Percentiles rank a stretch among this genome's conserved stretches.
Evolutionary conservation across 2,329 filamentous ascomycete genomes (phyloP).

Genomic region (Clarireedia homoeocarpa): DNA sequence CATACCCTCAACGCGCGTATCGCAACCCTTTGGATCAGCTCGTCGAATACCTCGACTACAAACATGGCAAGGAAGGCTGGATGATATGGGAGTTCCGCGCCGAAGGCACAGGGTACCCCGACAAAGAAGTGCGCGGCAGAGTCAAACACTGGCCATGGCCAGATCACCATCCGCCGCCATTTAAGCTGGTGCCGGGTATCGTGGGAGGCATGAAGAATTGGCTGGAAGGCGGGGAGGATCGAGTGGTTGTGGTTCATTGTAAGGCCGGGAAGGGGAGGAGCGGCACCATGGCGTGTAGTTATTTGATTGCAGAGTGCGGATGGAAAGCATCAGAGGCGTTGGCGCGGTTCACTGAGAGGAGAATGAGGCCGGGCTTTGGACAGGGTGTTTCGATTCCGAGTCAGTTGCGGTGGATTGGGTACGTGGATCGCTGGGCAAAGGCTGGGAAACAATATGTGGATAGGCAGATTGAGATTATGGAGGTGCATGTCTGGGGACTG

Average conservation of each 20-base stretch:
- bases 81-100: slow-evolving; percentile 97
- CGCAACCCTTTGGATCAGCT: slow-evolving; percentile 86
- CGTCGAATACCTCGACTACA: slow-evolving; percentile 77
- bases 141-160: slow-evolving; percentile 93
- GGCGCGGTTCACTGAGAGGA: slow-evolving; percentile 64
- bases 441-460: slow-evolving; percentile 74
- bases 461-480: slow-evolving; percentile 72
- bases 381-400: slow-evolving; percentile 88
- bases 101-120: slow-evolving; percentile 92
- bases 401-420: slow-evolving; percentile 78
- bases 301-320: slow-evolving; percentile 79
- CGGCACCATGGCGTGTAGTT: slow-evolving; percentile 80
- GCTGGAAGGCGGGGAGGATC: slow-evolving; percentile 41
- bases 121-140: slow-evolving; percentile 76
- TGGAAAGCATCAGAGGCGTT: slow-evolving; percentile 59
- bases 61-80: slow-evolving; percentile 72
- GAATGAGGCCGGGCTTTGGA: slow-evolving; percentile 87
- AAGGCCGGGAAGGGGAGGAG: slow-evolving; percentile 94
- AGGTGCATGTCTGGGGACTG: slow-evolving; percentile 85
- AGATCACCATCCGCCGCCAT: slow-evolving; percentile 94
- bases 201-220: slow-evolving; percentile 91
- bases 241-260: slow-evolving; percentile 89
- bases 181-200: slow-evolving; percentile 78
- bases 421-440: slow-evolving; percentile 79
- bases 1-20: slow-evolving; percentile 86